Evolutionary conservation across 2,329 filamentous ascomycete species (phyloP), one percentile per base, ranked within the genome.

Genomic region (Albophoma yamanashiensis): DNA sequence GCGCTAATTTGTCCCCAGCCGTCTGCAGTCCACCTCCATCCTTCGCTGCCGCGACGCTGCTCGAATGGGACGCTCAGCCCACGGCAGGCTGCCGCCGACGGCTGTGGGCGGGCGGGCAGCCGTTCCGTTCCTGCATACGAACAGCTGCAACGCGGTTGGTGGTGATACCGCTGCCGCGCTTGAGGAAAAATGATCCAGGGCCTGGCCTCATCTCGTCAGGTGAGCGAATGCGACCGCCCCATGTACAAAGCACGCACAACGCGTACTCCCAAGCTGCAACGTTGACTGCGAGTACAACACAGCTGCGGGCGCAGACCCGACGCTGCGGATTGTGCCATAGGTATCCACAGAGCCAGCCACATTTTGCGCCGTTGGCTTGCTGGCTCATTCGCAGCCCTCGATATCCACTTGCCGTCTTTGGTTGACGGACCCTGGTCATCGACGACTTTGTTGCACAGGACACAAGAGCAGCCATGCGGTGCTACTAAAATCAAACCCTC

Each of bases 121-220:
- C 56, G 36, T 57, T 52, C 55, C 56, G 60, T 62, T 60, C 61
- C 61, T 62, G 61, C 61, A 62, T 59, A 55, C 52, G 40, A 57
- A 55, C 52, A 50, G 47, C 57, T 61, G 50, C 36, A 61, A 14
- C 7, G 40, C 45, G 56, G 47, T 36, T 53, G 43, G 38, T 56
- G 38, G 43, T 27, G 20, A n/a, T 20, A 42, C 14, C 55, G 15
- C n/a, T 57, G 55, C 25, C 25, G 39, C 39, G 34, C n/a, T 27
- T n/a, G 17, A 25, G n/a, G 31, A 53, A 14, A 53, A n/a, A 20
- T 36, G 50, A 7, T n/a, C 27, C 31, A 53, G 17, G 50, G 50
- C 50, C 36, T 38, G 39, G 39, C 39, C 39, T 31, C 50, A 36
- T 53, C 50, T 36, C 31, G n/a, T 36, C 50, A 36, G n/a, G n/a